Conservation (phyloP, 805 yeast genomes). For the Metschnikowia dekortorum region DNA sequence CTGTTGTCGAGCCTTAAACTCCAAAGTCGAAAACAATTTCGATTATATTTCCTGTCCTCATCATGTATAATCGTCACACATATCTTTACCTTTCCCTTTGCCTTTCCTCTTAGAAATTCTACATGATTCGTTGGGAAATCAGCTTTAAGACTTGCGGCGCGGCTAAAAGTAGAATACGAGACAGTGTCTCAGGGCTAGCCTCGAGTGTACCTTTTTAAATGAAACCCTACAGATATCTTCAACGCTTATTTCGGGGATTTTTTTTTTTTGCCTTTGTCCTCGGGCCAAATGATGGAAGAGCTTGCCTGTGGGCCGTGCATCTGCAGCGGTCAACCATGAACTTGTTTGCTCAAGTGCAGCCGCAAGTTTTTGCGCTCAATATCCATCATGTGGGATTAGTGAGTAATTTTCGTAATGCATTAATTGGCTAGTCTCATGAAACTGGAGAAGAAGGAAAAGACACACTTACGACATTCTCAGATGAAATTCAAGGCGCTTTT, state of each 20-base stretch:
- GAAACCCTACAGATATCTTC: background rate
- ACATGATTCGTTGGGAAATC: background rate
- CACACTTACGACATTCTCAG: background rate
- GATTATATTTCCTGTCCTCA: background rate
- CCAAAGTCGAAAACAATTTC: background rate
- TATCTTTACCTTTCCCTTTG: background rate
- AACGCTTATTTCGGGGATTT: background rate
- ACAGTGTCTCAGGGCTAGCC: background rate
- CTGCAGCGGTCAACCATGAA: background rate
- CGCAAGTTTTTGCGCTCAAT: background rate
- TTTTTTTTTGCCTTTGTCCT: background rate
- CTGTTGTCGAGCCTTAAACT: background rate
- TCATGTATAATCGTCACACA: background rate
- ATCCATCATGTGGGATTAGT: background rate
- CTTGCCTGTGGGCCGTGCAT: background rate
- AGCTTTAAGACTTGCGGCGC: background rate
- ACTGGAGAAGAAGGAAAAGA: background rate
- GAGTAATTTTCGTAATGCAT: constrained; percentile 1
- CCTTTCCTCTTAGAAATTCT: background rate
- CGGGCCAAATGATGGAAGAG: background rate
- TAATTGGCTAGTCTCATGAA: background rate
- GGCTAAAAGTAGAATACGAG: background rate
- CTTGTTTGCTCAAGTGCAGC: background rate
- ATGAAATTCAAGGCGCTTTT: background rate
- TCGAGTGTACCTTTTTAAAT: background rate